Evolutionary conservation across 176 grass and related monocot genomes (phyloP), one percentile per base, ranked within the genome.

Genomic region (Rhynchospora pubera): DNA sequence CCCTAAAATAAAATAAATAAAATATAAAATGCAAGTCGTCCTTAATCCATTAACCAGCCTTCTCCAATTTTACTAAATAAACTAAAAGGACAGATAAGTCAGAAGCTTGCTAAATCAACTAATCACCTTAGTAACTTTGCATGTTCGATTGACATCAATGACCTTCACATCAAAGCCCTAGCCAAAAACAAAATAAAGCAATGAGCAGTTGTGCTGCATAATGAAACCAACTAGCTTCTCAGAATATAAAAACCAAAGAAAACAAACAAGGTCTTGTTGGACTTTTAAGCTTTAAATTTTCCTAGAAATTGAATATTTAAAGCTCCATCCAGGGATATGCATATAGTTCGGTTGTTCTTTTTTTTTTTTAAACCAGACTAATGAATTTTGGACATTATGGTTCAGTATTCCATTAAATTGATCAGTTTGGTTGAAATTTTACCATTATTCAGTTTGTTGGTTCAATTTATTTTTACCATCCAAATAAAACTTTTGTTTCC

Each of bases 161-260:
- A 94, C 90, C 82, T 94, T 98, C 62, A 98, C 89, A 65, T 94
- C 95, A 91, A 98, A 98, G 79, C 95, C 95, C 95, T 98, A 59
- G 30, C 11, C 16, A 44, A 73, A 70, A 32, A 56, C 12, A 61
- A 52, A 73, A 53, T 65, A 82, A 22, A 11, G 53, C 34, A 43
- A 77, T 63, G 76, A 79, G 44, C 14, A 51, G 14, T 61, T 82
- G 59, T 26, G 18, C 53, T 44, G 55, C 22, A 79, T 59, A 61
- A 45, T 57, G 15, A 45, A 58, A 78, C 5, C 2, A 75, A 67
- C 34, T 48, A 15, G 22, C 45, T 58, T 30, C 4, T 32, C 24
- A 69, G 62, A 53, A 83, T 83, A 72, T 19, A 83, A 56, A 56
- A 56, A 56, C 15, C 30, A 62, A 60, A 61, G 24, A 81, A 81